phyloP scores from a whole-genome alignment of 176 grass and related monocot genomes.

The Oryza punctata region DNA sequence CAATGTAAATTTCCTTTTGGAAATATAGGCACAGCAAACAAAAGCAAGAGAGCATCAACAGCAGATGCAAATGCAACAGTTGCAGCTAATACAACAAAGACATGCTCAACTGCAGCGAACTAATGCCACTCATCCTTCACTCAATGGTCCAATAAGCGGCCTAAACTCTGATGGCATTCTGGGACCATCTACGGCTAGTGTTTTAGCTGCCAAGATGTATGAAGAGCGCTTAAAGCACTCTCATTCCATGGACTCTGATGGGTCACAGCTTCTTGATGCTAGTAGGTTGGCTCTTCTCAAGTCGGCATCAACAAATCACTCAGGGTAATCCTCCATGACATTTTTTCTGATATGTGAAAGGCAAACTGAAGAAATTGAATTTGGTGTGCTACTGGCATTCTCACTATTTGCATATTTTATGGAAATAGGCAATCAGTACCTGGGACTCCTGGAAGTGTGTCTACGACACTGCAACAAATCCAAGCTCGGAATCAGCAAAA shows the following conservation, averaged over 20 bases:
- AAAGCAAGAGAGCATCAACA: slow-evolving; percentile 96
- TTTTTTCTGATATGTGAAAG: slow-evolving; percentile 14
- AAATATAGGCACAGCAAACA: slow-evolving; percentile 73
- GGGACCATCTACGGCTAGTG: slow-evolving; percentile 82
- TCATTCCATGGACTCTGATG: slow-evolving; percentile 80
- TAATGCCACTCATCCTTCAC: slow-evolving; percentile 65
- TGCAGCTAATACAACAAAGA: slow-evolving; percentile 91
- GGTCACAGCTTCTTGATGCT: slow-evolving; percentile 81
- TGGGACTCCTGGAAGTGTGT: slow-evolving; percentile 73
- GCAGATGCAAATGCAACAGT: slow-evolving; percentile 93
- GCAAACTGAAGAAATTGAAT: not conserved
- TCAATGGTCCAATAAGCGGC: slow-evolving; percentile 68
- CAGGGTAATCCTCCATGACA: slow-evolving; percentile 50
- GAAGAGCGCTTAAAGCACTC: slow-evolving; percentile 92
- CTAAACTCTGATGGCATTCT: slow-evolving; percentile 81
- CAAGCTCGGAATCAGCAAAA: slow-evolving; percentile 91
- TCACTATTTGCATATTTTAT: slow-evolving; percentile 6
- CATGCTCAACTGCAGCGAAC: slow-evolving; percentile 84
- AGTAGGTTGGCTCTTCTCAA: slow-evolving; percentile 90
- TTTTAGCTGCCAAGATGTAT: slow-evolving; percentile 95
- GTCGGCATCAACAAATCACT: slow-evolving; percentile 77
- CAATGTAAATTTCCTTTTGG: not conserved
- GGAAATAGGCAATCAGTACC: slow-evolving; percentile 75
- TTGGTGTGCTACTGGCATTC: not conserved
- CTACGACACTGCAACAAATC: slow-evolving; percentile 91